A percentile compares a stretch with the other conserved stretches of the same genome.
Conservation (phyloP, 495 filamentous ascomycete genomes). For the Podospora bellae-mahoneyi region DNA sequence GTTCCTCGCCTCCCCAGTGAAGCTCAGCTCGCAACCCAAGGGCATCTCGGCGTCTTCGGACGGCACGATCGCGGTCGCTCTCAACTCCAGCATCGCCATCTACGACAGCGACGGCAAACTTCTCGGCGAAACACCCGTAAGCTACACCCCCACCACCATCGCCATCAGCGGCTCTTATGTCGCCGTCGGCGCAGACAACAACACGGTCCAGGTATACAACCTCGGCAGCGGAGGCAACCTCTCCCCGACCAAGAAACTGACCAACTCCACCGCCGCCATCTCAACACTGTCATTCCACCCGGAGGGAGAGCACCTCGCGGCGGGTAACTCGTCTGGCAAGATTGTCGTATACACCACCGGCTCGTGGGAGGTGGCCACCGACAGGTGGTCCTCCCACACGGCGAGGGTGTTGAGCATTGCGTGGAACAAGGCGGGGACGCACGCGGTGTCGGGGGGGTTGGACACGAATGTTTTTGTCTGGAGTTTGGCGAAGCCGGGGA, state of each 20-base stretch:
- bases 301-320: constrained; percentile 67
- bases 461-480: constrained; percentile 92
- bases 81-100: constrained; percentile 59
- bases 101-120: constrained; percentile 56
- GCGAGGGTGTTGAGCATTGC: constrained; percentile 76
- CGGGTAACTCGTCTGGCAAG: constrained; percentile 80
- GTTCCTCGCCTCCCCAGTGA: constrained; percentile 46
- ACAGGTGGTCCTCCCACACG: constrained; percentile 90
- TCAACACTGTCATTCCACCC: constrained; percentile 76
- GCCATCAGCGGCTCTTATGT: constrained; percentile 61
- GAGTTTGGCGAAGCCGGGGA: constrained; percentile 80
- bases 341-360: constrained; percentile 67
- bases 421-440: constrained; percentile 73
- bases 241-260: constrained; percentile 42
- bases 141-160: constrained; percentile 63
- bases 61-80: constrained; percentile 60
- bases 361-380: constrained; percentile 58
- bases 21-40: constrained; percentile 51
- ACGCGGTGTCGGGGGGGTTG: constrained; percentile 77
- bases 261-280: constrained; percentile 53
- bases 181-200: constrained; percentile 74
- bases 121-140: constrained; percentile 43
- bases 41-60: constrained; percentile 44
- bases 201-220: constrained; percentile 67
- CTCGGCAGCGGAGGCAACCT: constrained; percentile 49